These are phyloP conservation scores for Candida yuanshanica DNA, from an alignment of 805 yeast genomes.

Conservation along the genomic window DNA sequence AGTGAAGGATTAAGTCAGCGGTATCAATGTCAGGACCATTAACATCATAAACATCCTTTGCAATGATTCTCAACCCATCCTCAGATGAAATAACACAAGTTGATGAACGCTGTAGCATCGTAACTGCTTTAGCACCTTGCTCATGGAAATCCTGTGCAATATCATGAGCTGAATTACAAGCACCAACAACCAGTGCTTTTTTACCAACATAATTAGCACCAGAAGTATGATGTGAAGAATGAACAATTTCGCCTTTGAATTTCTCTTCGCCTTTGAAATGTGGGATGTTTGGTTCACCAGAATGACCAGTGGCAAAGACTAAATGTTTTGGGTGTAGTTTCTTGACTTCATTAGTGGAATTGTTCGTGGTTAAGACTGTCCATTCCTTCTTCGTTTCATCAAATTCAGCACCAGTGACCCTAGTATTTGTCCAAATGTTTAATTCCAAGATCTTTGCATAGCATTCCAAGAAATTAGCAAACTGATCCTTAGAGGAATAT, in stretches of 20 bases:
- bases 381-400: slow-evolving; percentile 26
- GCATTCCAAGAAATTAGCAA: slow-evolving; percentile 38
- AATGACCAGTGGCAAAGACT: slow-evolving; percentile 40
- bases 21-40: slow-evolving; percentile 33
- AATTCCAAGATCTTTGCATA: slow-evolving; percentile 38
- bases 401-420: slow-evolving; percentile 28
- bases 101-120: slow-evolving; percentile 41
- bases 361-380: slow-evolving; percentile 29
- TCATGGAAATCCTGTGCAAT: slow-evolving; percentile 40
- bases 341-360: slow-evolving; percentile 22
- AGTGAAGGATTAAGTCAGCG: slow-evolving; percentile 34
- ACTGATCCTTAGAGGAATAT: slow-evolving; percentile 39
- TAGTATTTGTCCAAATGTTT: slow-evolving; percentile 30
- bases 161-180: slow-evolving; percentile 43
- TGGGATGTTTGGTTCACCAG: slow-evolving; percentile 42
- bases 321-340: slow-evolving; percentile 31
- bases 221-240: slow-evolving; percentile 37
- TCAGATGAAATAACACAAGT: slow-evolving; percentile 37
- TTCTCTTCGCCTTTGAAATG: slow-evolving; percentile 31
- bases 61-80: slow-evolving; percentile 26
- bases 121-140: slow-evolving; percentile 35
- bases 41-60: slow-evolving; percentile 31
- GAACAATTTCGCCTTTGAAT: slow-evolving; percentile 35
- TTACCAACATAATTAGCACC: slow-evolving; percentile 37
- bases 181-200: slow-evolving; percentile 39